phyloP scores from a whole-genome alignment of 2,329 filamentous ascomycete genomes.

The Ophiostoma ips region DNA sequence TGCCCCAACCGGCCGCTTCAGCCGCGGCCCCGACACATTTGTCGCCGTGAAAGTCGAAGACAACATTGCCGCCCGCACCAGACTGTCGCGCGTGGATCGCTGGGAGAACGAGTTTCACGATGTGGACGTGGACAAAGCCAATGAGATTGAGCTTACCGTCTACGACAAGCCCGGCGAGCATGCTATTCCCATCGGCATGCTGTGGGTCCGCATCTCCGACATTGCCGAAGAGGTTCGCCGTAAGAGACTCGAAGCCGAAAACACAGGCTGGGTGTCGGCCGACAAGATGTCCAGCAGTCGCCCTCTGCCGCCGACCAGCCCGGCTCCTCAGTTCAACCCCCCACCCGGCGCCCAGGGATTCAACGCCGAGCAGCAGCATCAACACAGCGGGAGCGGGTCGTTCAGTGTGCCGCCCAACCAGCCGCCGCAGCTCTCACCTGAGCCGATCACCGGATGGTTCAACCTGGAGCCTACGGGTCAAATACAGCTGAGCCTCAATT shows the following conservation, averaged over 20 bases:
- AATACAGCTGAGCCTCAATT: slow-evolving; percentile 82
- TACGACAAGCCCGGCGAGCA: slow-evolving; percentile 92
- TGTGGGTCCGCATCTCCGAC: slow-evolving; percentile 94
- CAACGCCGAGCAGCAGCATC: slow-evolving; percentile 12
- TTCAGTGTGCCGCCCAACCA: slow-evolving; percentile 19
- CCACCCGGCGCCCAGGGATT: slow-evolving; percentile 28
- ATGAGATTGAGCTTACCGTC: slow-evolving; percentile 93
- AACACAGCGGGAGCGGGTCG: slow-evolving; percentile 10
- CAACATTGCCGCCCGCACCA: slow-evolving; percentile 76
- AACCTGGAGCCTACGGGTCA: slow-evolving; percentile 87
- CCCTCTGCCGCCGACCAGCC: slow-evolving; percentile 36
- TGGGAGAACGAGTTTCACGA: slow-evolving; percentile 89
- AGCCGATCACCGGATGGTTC: slow-evolving; percentile 86
- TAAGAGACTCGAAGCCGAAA: slow-evolving; percentile 92
- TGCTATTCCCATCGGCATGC: slow-evolving; percentile 80
- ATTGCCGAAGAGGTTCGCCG: slow-evolving; percentile 95
- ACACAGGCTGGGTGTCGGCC: slow-evolving; percentile 91
- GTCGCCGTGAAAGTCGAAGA: slow-evolving; percentile 96
- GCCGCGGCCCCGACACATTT: slow-evolving; percentile 84
- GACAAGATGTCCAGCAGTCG: slow-evolving; percentile 57
- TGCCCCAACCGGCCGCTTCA: slow-evolving; percentile 69
- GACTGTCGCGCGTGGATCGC: slow-evolving; percentile 68
- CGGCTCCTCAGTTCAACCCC: slow-evolving; percentile 30
- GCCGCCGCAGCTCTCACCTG: slow-evolving; percentile 37
- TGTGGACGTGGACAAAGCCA: slow-evolving; percentile 93